These are phyloP conservation scores for Schizopora paradoxa DNA, from an alignment of 1,284 basidiomycete genomes.

Conservation along the genomic window DNA sequence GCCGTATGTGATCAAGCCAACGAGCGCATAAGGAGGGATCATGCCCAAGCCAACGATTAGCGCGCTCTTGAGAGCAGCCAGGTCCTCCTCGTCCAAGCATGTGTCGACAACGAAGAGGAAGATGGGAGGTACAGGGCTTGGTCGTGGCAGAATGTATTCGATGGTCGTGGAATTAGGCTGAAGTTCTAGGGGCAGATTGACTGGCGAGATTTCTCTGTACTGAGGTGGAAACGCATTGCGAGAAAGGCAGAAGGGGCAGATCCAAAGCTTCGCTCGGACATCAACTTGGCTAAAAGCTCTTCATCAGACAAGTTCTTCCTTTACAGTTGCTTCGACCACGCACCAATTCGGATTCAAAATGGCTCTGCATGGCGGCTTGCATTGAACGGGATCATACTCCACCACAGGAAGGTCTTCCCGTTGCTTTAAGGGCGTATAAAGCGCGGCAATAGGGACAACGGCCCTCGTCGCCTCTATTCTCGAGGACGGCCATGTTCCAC, in stretches of 20 bases:
- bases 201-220: slow-evolving; percentile 98
- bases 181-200: slow-evolving; percentile 93
- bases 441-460: slow-evolving; percentile 94
- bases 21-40: slow-evolving; percentile 89
- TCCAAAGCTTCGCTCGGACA: slow-evolving; percentile 98
- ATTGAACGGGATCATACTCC: slow-evolving; percentile 96
- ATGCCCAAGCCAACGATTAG: slow-evolving; percentile 90
- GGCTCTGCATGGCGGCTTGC: slow-evolving; percentile 95
- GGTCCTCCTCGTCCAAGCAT: slow-evolving; percentile 93
- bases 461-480: slow-evolving; percentile 97
- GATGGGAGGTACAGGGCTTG: slow-evolving; percentile 89
- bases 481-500: slow-evolving; percentile 98
- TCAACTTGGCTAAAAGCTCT: slow-evolving; percentile 81
- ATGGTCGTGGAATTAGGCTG: slow-evolving; percentile 99
- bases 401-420: slow-evolving; percentile 95
- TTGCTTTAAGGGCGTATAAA: slow-evolving; percentile 97
- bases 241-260: slow-evolving; percentile 96
- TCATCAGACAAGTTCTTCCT: too few species aligned
- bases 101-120: slow-evolving; percentile 98
- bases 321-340: slow-evolving; percentile 26
- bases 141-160: slow-evolving; percentile 93
- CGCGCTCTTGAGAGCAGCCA: slow-evolving; percentile 91
- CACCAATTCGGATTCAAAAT: slow-evolving; percentile 98
- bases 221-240: slow-evolving; percentile 97
- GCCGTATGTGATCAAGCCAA: slow-evolving; percentile 93